Percentiles rank a stretch among this genome's conserved stretches.
Evolutionary conservation across 768 basidiomycete species (phyloP).

Genomic region (Punctularia strigosozonata): DNA sequence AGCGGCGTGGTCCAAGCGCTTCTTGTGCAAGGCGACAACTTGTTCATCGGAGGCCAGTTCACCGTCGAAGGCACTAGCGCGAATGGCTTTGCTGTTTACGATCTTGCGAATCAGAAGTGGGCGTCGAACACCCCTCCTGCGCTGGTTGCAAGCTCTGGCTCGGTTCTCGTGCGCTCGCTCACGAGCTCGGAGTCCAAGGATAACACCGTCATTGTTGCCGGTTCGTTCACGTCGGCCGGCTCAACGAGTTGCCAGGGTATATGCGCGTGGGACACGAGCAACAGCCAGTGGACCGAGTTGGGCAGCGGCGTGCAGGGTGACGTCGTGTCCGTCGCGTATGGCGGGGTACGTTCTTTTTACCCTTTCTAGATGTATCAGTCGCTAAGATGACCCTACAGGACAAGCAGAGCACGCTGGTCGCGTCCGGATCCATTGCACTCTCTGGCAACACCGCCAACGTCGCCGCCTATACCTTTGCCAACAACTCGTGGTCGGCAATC

Average conservation of each 20-base stretch:
- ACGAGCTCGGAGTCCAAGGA: conserved; percentile 46
- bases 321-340: conserved; percentile 65
- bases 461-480: conserved; percentile 58
- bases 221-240: conserved; percentile 77
- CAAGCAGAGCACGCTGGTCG: conserved; percentile 60
- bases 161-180: conserved; percentile 63
- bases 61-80: conserved; percentile 41
- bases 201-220: conserved; percentile 67
- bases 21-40: conserved; percentile 50
- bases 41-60: conserved; percentile 85
- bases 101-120: conserved; percentile 59
- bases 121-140: conserved; percentile 47
- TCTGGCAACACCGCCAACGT: conserved; percentile 62
- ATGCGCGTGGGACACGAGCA: conserved; percentile 58
- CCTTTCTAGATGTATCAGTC: conserved; percentile 3
- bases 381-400: conserved; percentile 24
- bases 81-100: conserved; percentile 72
- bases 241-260: conserved; percentile 63
- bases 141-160: conserved; percentile 37
- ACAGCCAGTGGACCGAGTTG: conserved; percentile 71
- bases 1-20: conserved; percentile 72
- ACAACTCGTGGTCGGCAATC: conserved; percentile 62
- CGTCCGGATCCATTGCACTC: conserved; percentile 69
- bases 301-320: conserved; percentile 78
- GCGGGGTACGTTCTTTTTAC: conserved; percentile 48